Conservation (phyloP, 1,284 basidiomycete genomes). For the Ganoderma multipileum region DNA sequence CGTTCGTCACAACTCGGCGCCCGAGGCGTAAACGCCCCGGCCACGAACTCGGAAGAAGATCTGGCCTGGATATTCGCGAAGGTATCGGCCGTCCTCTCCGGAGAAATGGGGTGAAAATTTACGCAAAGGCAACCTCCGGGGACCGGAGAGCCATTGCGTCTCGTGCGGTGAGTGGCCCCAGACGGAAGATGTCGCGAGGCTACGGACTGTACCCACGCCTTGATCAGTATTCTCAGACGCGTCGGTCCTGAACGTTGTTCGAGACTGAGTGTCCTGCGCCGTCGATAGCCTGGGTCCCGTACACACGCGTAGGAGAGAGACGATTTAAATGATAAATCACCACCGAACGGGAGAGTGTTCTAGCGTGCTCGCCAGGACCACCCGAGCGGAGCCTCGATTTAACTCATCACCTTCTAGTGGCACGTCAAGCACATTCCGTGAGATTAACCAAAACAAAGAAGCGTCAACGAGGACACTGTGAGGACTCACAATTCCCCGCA, state of each 20-base stretch:
- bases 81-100: slow-evolving; percentile 1
- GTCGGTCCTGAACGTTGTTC: slow-evolving; percentile 4
- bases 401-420: slow-evolving; percentile 4
- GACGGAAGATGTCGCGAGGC: neutral
- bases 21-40: neutral
- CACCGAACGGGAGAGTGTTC: neutral
- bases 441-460: neutral
- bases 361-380: neutral
- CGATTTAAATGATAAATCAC: neutral
- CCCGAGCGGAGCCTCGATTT: slow-evolving; percentile 1
- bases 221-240: neutral
- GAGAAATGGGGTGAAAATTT: slow-evolving; percentile 9
- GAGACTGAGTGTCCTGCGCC: neutral
- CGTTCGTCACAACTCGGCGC: neutral
- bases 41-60: neutral
- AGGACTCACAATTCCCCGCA: neutral
- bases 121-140: neutral
- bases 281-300: neutral
- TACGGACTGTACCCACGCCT: neutral
- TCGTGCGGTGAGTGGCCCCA: neutral
- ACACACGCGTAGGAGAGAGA: neutral
- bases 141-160: neutral
- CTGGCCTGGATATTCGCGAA: neutral
- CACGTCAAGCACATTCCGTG: neutral
- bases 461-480: neutral